Evolutionary conservation across 495 filamentous ascomycete species (phyloP), one percentile per base, ranked within the genome.

Genomic region (Penicillium simplicissimum): DNA sequence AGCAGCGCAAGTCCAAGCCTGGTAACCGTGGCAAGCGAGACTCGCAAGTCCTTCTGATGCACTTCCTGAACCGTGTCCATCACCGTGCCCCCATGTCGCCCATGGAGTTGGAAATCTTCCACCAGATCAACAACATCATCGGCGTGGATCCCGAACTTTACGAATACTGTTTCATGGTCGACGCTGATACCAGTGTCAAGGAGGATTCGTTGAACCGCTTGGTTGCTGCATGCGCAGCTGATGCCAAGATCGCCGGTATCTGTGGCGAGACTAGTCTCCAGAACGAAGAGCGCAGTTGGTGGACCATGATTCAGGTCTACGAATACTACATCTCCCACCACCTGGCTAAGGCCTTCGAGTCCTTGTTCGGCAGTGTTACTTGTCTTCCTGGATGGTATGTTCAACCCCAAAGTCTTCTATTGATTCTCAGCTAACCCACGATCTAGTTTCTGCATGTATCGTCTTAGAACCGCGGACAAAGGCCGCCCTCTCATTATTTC

Each of bases 271-370:
- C 95, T 5, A 96, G 90, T 81, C 81, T 98, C 60, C 90, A 96
- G 74, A 98, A 98, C 65, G 93, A 97, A 76, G 89, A 97, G 66
- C 79, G 87, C 21, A 93, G 87, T 65, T 98, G 93, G 92, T 96
- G 92, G 91, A 98, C 96, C 10, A 98, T 98, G 95, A 98, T 98
- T 71, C 95, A 98, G 74, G 95, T 97, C 59, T 97, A 97, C 76
- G 93, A 97, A 75, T 97, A 97, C 79, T 97, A 90, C 74, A 97
- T 97, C 71, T 96, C 93, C 21, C 93, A 97, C 81, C 88, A 97
- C 75, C 77, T 97, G 62, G 77, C 93, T 37, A 97, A 97, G 80
- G 90, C 93, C 57, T 97, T 97, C 66, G 93, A 97, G 75, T 96
- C 92, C 45, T 83, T 97, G 43, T 97, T 97, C 64, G 93, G 91